A percentile compares a stretch with the other conserved stretches of the same genome.
Conservation (phyloP, 2,329 filamentous ascomycete genomes). For the Alternaria angustiovoidea region DNA sequence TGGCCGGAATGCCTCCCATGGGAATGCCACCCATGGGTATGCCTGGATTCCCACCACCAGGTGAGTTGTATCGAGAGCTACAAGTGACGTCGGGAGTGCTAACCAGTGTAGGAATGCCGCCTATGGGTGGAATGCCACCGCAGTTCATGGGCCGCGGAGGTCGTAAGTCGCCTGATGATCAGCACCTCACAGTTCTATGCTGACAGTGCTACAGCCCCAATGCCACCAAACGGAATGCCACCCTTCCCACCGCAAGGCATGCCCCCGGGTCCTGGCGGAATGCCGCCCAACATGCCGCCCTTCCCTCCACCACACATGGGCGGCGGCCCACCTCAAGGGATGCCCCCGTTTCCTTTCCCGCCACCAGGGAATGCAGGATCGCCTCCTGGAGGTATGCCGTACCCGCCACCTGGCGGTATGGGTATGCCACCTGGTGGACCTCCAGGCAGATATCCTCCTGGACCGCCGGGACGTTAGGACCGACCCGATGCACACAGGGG, state of each 20-base stretch:
- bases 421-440: constrained; percentile 35
- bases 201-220: constrained; percentile 26
- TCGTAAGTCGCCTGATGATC: constrained; percentile 34
- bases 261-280: constrained; percentile 43
- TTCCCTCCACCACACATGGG: constrained; percentile 50
- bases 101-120: constrained; percentile 37
- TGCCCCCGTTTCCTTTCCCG: constrained; percentile 44
- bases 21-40: constrained; percentile 34
- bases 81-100: constrained; percentile 9
- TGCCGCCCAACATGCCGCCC: constrained; percentile 46
- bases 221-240: constrained; percentile 43
- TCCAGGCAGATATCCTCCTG: constrained; percentile 36
- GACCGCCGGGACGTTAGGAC: constrained; percentile 38
- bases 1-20: constrained; percentile 30
- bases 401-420: constrained; percentile 12
- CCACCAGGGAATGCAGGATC: constrained; percentile 38
- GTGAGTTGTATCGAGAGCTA: constrained; percentile 3
- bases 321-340: constrained; percentile 33
- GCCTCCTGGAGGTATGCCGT: constrained; percentile 46
- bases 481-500: constrained; percentile 17
- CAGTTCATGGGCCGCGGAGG: constrained; percentile 54
- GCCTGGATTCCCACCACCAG: constrained; percentile 33
- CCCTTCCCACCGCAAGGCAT: constrained; percentile 44
- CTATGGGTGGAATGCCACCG: constrained; percentile 45
- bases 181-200: not conserved